phyloP scores from a whole-genome alignment of 768 basidiomycete species.

The Paxillus rubicundulus region DNA sequence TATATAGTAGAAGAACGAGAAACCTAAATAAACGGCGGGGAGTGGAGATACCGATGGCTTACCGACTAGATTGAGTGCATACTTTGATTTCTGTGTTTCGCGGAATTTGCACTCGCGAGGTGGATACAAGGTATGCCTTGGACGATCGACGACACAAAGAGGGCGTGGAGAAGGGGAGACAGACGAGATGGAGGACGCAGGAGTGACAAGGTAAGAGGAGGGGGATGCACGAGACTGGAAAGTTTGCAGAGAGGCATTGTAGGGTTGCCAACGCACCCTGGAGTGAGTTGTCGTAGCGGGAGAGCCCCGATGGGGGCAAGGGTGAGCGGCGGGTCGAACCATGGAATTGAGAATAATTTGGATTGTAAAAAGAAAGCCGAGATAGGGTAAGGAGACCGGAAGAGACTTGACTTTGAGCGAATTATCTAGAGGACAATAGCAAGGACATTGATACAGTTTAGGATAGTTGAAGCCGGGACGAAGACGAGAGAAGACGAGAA shows the following conservation, averaged over 20 bases:
- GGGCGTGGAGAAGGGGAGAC: slow-evolving; percentile 40
- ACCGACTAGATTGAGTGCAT: slow-evolving; percentile 70
- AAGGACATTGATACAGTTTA: slow-evolving; percentile 33
- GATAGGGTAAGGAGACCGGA: background rate
- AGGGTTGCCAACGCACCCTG: slow-evolving; percentile 81
- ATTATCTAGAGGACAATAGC: slow-evolving; percentile 37
- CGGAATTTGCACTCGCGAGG: slow-evolving; percentile 37
- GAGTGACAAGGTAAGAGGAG: slow-evolving; percentile 53
- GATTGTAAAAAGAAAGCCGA: background rate
- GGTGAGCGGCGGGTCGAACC: slow-evolving; percentile 40
- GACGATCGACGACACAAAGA: slow-evolving; percentile 36
- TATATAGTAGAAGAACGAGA: slow-evolving; percentile 5
- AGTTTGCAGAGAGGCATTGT: slow-evolving; percentile 45
- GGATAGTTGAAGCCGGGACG: slow-evolving; percentile 13
- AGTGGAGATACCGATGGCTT: slow-evolving; percentile 30
- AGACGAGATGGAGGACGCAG: slow-evolving; percentile 51
- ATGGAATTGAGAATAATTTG: slow-evolving; percentile 17
- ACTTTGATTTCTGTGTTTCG: slow-evolving; percentile 58
- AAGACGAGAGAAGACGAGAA: slow-evolving; percentile 15
- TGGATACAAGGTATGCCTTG: slow-evolving; percentile 32
- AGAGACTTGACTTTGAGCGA: slow-evolving; percentile 13
- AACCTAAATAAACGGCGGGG: slow-evolving; percentile 8
- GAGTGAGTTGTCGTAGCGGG: slow-evolving; percentile 57
- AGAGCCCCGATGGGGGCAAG: slow-evolving; percentile 70
- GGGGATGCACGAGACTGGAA: slow-evolving; percentile 37